These are phyloP conservation scores for Paraphoma sp. DNA, from an alignment of 2,329 filamentous ascomycete species.

Conservation along the genomic window DNA sequence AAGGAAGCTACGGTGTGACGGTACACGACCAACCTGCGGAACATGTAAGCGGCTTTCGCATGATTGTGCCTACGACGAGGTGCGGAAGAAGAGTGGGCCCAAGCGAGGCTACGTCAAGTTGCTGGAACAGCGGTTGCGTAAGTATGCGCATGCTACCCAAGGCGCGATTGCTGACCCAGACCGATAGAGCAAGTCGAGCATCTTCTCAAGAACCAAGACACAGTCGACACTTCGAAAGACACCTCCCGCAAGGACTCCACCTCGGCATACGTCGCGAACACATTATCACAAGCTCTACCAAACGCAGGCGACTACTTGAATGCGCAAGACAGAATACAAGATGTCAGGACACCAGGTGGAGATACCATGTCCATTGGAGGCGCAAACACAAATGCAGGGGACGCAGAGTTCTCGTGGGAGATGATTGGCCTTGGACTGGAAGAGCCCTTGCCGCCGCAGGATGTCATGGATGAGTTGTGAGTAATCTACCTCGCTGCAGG, in stretches of 20 bases:
- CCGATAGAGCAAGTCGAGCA: conserved; percentile 87
- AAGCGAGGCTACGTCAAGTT: conserved; percentile 96
- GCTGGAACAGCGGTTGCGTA: conserved; percentile 89
- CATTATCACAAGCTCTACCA: conserved; percentile 32
- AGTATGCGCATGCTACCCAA: conserved; percentile 44
- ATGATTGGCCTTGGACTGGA: conserved; percentile 82
- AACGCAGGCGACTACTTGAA: conserved; percentile 27
- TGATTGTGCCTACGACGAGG: conserved; percentile 88
- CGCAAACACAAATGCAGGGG: conserved; percentile 19
- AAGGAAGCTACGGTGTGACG: conserved; percentile 90
- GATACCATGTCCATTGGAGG: conserved; percentile 24
- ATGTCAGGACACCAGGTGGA: conserved; percentile 21
- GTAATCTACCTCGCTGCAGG: conserved; percentile 27
- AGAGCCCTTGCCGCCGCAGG: conserved; percentile 78
- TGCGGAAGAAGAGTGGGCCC: conserved; percentile 90
- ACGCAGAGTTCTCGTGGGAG: conserved; percentile 74
- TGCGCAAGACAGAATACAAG: conserved; percentile 13
- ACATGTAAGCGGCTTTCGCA: conserved; percentile 89
- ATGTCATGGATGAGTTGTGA: conserved; percentile 86
- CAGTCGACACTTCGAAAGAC: conserved; percentile 43
- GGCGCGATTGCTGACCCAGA: conserved; percentile 14
- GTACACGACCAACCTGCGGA: conserved; percentile 81
- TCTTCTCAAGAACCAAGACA: conserved; percentile 80
- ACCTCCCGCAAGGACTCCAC: conserved; percentile 28
- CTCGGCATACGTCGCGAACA: conserved; percentile 41